Base-by-base conservation (phyloP, 805 yeast species). In the Candida mattraensis region DNA sequence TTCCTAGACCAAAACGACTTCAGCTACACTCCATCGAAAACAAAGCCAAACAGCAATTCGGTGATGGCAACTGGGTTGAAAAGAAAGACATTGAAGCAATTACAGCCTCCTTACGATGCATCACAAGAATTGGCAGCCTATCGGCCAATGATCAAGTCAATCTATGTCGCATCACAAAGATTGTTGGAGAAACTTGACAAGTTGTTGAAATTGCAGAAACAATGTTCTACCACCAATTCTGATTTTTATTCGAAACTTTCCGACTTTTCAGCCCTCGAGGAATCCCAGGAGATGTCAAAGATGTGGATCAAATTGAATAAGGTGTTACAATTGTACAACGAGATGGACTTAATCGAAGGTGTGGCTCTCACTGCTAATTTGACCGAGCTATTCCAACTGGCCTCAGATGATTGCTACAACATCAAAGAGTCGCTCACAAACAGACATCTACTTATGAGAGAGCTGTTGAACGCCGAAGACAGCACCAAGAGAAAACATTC, bases 341-440 rank as follows among this genome's bases (percentile, higher is more conserved):
- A 91, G 53, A 65, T 86, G 45, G 81, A 80, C 34, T 70, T 87
- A 18, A 67, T 84, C 11, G 80, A 80, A 48, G 82, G 86, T 28
- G 76, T 85, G 7, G 74, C 80, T 40, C 86, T 82, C 44, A 68
- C 78, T 61, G 88, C 93, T 0, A 70, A 83, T 0, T 59, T 91
- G 22, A 88, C 86, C 2, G 97, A 91, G 50, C 83, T 83, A 1
- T 56, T 87, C 11, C 76, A 70, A 37, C 67, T 74, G 50, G 65
- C 87, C 18, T 66, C 78, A 3, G 74, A 75, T 42, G 96, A 89
- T 50, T 82, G 93, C 11, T 93, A 82, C 58, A 80, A 83, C 39
- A 83, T 89, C 39, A 93, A 93, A 60, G 99, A 93, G 61, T 83
- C 96, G 0, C 67, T 93, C 36, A 93, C 99, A 0, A 89, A 91